Percentiles rank a stretch among this genome's conserved stretches.
Evolutionary conservation across 208 protist genomes (phyloP).

Genomic region (Leishmania major): DNA sequence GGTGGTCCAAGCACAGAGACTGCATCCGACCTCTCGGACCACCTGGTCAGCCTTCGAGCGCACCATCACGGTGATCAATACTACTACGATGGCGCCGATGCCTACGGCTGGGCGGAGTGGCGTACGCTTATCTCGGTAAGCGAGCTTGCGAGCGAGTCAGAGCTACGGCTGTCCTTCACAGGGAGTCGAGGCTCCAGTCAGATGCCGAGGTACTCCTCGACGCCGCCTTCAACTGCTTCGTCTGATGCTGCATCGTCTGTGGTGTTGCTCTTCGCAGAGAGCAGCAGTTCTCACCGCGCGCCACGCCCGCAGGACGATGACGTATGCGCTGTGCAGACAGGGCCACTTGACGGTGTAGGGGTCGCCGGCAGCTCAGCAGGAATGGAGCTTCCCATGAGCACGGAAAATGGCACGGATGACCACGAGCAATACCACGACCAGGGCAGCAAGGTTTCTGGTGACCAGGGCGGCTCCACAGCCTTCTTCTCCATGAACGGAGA

Average conservation of each 20-base stretch:
- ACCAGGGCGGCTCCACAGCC: neutral
- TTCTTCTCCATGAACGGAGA: neutral
- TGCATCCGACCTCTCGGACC: constrained; percentile 12
- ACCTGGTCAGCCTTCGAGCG: constrained; percentile 4
- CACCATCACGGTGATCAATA: constrained; percentile 1
- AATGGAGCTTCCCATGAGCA: neutral
- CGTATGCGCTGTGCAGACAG: neutral
- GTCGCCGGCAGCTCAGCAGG: neutral
- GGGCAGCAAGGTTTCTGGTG: neutral
- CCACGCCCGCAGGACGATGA: neutral
- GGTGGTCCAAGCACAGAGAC: neutral
- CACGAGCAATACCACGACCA: neutral
- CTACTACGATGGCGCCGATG: constrained; percentile 24
- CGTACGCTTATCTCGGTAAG: constrained; percentile 29
- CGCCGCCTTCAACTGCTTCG: constrained; percentile 1
- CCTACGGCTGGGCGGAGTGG: constrained; percentile 18
- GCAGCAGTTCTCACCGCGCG: constrained; percentile 10
- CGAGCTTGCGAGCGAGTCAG: constrained; percentile 27
- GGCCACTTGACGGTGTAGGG: neutral
- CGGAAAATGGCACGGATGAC: neutral
- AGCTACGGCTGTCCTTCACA: constrained; percentile 16
- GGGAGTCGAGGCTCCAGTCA: constrained; percentile 5
- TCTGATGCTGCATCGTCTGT: neutral
- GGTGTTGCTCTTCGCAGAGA: constrained; percentile 3
- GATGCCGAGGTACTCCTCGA: neutral